A percentile compares a stretch with the other conserved stretches of the same genome.
Evolutionary conservation across 2,329 filamentous ascomycete genomes (phyloP).

Genomic region (Colletotrichum caudatum): DNA sequence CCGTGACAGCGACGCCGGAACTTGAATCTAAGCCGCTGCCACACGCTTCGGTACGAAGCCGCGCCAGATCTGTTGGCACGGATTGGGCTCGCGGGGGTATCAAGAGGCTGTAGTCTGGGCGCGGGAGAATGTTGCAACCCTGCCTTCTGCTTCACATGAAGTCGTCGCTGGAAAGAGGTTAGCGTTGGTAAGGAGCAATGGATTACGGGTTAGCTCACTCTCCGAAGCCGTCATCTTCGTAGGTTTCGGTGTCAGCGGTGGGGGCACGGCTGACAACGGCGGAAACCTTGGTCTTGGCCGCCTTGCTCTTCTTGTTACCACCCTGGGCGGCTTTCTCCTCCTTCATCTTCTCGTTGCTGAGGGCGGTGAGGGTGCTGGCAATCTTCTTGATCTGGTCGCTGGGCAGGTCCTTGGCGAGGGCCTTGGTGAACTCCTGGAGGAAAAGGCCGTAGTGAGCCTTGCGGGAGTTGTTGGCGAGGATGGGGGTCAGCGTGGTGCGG

Average conservation of each 20-base stretch:
- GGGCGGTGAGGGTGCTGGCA: slow-evolving; percentile 84
- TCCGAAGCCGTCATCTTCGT: slow-evolving; percentile 84
- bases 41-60: slow-evolving; percentile 22
- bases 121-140: slow-evolving; percentile 38
- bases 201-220: slow-evolving; percentile 71
- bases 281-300: slow-evolving; percentile 92
- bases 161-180: slow-evolving; percentile 66
- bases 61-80: slow-evolving; percentile 27
- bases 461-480: slow-evolving; percentile 80
- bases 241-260: slow-evolving; percentile 78
- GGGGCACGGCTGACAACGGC: slow-evolving; percentile 75
- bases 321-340: slow-evolving; percentile 97
- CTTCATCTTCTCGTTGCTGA: slow-evolving; percentile 98
- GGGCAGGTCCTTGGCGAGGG: slow-evolving; percentile 85
- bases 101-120: slow-evolving; percentile 26
- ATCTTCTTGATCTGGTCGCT: slow-evolving; percentile 98
- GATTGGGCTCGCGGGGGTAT: slow-evolving; percentile 11
- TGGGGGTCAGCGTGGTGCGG: slow-evolving; percentile 81
- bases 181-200: slow-evolving; percentile 37
- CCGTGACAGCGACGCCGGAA: slow-evolving; percentile 14
- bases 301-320: slow-evolving; percentile 96
- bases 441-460: slow-evolving; percentile 93
- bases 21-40: slow-evolving; percentile 10
- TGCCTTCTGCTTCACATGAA: slow-evolving; percentile 71
- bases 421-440: slow-evolving; percentile 90